These are phyloP conservation scores for Rhizophagus prolifer DNA, from an alignment of 192 early-diverging fungal species.

Conservation along the genomic window DNA sequence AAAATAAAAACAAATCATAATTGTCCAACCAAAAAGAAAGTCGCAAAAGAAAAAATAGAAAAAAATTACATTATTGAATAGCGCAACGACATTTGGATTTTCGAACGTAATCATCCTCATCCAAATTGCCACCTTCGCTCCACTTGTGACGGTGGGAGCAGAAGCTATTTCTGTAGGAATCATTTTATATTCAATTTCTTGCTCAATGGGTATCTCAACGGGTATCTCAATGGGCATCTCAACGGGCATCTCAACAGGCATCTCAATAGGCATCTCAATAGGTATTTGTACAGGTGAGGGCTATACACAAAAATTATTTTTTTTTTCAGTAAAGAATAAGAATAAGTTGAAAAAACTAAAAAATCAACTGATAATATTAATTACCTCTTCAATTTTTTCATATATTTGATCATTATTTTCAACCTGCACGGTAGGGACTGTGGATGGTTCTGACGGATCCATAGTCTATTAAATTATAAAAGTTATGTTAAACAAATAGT, in stretches of 20 bases:
- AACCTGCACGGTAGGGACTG: not conserved
- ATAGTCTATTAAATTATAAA: not conserved
- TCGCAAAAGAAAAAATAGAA: not conserved
- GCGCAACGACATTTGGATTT: conserved; percentile 20
- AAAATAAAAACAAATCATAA: not conserved
- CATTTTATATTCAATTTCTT: not conserved
- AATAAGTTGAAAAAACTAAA: not conserved
- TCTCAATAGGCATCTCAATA: too few relatives aligned
- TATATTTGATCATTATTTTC: not conserved
- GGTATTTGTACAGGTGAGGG: not conserved
- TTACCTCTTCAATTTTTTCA: not conserved
- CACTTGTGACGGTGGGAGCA: not conserved
- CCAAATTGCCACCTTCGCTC: not conserved
- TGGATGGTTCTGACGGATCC: not conserved
- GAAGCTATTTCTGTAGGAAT: not conserved
- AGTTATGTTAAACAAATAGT: too few relatives aligned
- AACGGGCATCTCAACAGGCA: not conserved
- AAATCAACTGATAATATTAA: not conserved
- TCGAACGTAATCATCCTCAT: conserved; percentile 16
- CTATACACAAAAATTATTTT: not conserved
- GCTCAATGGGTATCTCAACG: not conserved
- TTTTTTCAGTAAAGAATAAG: too few relatives aligned
- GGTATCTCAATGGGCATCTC: too few relatives aligned
- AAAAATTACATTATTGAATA: conserved; percentile 6
- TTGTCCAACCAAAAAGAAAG: not conserved